A percentile compares a stretch with the other conserved stretches of the same genome.
Evolutionary conservation across 106 monocot genomes (phyloP).

Genomic region (Dendrobium huoshanense): DNA sequence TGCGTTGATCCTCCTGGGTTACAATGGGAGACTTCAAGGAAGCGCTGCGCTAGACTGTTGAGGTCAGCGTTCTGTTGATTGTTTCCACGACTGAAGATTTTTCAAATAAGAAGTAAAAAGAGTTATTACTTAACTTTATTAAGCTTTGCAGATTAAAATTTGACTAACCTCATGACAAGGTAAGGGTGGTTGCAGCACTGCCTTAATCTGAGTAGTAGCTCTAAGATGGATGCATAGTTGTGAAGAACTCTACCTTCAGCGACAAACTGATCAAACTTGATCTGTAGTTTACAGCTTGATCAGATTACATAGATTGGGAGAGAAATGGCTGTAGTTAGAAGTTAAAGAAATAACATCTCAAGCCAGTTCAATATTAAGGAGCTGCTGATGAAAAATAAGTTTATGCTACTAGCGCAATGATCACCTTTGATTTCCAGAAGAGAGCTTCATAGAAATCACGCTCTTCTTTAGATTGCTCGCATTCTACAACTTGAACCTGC

Average conservation of each 20-base stretch:
- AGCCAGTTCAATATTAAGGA: too few species aligned
- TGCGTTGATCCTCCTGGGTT: not conserved
- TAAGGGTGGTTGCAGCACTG: conserved; percentile 93
- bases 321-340: too few species aligned
- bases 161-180: conserved; percentile 59
- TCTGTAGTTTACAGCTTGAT: conserved; percentile 26
- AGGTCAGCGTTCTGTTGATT: conserved; percentile 48
- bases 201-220: conserved; percentile 70
- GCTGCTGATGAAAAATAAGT: not conserved
- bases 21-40: conserved; percentile 25
- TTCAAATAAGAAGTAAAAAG: not conserved
- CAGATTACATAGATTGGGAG: not conserved
- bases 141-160: not conserved
- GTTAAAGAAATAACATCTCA: too few species aligned
- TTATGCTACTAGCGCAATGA: not conserved
- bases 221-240: conserved; percentile 85
- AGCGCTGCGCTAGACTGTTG: conserved; percentile 44
- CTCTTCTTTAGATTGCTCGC: conserved; percentile 70
- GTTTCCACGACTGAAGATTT: conserved; percentile 41
- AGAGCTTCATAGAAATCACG: conserved; percentile 81
- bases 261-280: conserved; percentile 72
- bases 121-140: not conserved
- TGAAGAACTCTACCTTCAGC: conserved; percentile 82
- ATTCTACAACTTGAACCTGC: conserved; percentile 46
- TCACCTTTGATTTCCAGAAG: conserved; percentile 69